phyloP scores from a whole-genome alignment of 768 basidiomycete genomes.

The Psilocybe subaeruginosa region DNA sequence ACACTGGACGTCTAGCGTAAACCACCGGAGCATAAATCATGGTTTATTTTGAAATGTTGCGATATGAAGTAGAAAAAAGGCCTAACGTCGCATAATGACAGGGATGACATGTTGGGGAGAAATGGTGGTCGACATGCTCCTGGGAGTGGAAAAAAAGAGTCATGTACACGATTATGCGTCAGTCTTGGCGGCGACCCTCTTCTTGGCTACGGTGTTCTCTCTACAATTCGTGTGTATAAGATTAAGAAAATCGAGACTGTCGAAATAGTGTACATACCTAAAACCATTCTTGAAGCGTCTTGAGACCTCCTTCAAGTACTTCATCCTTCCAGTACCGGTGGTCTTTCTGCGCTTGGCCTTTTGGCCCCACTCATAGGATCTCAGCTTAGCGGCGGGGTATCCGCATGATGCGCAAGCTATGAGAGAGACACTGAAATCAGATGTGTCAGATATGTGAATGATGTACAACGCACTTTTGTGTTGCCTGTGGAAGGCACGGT shows the following conservation, averaged over 20 bases:
- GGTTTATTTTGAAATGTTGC: conserved; percentile 21
- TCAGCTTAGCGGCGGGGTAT: conserved; percentile 92
- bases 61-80: conserved; percentile 19
- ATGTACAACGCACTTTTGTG: conserved; percentile 78
- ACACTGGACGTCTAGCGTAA: background rate
- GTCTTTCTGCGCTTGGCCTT: conserved; percentile 99
- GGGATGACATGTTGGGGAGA: conserved; percentile 10
- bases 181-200: conserved; percentile 67
- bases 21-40: conserved; percentile 21
- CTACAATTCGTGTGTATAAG: conserved; percentile 36
- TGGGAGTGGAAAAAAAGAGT: conserved; percentile 10
- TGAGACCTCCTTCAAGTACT: conserved; percentile 88
- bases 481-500: conserved; percentile 96
- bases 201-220: conserved; percentile 91
- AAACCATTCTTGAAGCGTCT: conserved; percentile 99
- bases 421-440: background rate
- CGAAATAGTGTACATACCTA: conserved; percentile 53
- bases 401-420: conserved; percentile 94
- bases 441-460: background rate
- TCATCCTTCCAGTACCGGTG: conserved; percentile 96
- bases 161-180: conserved; percentile 36
- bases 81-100: conserved; percentile 20
- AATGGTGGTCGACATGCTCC: conserved; percentile 14
- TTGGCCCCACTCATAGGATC: conserved; percentile 96
- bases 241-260: background rate